Base-by-base conservation (phyloP, 345 rosid species). In the Aethionema arabicum region DNA sequence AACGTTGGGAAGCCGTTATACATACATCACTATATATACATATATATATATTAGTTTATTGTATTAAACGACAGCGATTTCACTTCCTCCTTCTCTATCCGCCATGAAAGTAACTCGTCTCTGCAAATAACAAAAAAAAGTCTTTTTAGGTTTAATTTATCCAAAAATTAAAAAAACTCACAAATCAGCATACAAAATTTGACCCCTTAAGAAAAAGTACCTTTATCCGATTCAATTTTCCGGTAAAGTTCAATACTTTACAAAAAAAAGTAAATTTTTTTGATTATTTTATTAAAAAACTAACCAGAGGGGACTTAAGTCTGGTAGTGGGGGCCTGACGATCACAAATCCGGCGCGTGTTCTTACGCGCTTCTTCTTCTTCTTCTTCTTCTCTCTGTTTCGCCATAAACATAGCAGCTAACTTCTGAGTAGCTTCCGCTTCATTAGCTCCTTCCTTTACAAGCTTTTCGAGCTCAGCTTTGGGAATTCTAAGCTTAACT, bases 61-160 rank as follows among this genome's bases (percentile, higher is more conserved):
- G 2, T n/a, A 2, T 64, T 54, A 84, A 63, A 84, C 81, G 30
- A 88, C 88, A 1, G 83, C 80, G 60, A 85, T 79, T 56, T 81
- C 88, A 82, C 60, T 78, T 51, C 80, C 86, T 66, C 77, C 90
- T 70, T 65, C 98, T n/a, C 44, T 78, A 62, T 67, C 62, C 36
- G 86, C 68, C 78, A 67, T 47, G 86, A 88, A 88, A 75, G 86
- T 95, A 69, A 90, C 99, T 59, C 96, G 78, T 63, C 72, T 95
- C 98, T 95, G 89, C 82, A 78, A 52, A 35, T 53, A 41, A 59
- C 58, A 13, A 30, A 63, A 65, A 49, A 29, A 49, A 46, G 16
- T 52, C 47, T 54, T 51, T 13, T 41, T 11, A 11, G 14, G 12
- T 4, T 6, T 4, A 11, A 3, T 40, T 40, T 0, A 9, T 51